Percentiles rank a stretch among this genome's conserved stretches.
phyloP scores from a whole-genome alignment of 805 yeast genomes.

The Pichia rugopelliculosa region DNA sequence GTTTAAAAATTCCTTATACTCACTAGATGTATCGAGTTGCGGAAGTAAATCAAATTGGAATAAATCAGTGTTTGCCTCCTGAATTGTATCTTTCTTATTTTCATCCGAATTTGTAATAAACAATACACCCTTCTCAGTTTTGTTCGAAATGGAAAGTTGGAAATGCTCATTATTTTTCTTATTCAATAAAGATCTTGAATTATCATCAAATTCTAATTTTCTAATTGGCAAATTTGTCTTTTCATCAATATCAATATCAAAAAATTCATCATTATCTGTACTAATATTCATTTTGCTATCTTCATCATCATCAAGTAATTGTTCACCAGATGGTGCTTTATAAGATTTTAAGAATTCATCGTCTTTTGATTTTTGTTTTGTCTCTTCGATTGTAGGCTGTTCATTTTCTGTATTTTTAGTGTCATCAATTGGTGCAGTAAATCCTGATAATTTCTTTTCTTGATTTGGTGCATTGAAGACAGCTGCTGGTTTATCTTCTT shows the following conservation, averaged over 20 bases:
- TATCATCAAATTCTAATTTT: conserved; percentile 29
- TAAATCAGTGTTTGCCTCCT: conserved; percentile 32
- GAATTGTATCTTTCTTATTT: background rate
- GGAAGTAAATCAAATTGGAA: conserved; percentile 32
- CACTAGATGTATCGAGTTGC: conserved; percentile 33
- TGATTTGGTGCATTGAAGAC: background rate
- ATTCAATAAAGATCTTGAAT: conserved; percentile 29
- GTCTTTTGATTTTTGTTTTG: background rate
- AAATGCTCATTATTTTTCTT: conserved; percentile 23
- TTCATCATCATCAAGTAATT: background rate
- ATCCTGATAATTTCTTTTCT: background rate
- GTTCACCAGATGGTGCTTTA: conserved; percentile 3
- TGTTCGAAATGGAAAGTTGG: conserved; percentile 42
- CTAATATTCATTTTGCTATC: conserved; percentile 5
- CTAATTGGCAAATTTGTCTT: conserved; percentile 24
- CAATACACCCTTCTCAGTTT: conserved; percentile 33
- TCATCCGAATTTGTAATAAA: conserved; percentile 25
- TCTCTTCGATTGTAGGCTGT: background rate
- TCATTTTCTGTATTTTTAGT: background rate
- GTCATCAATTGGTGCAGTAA: too few relatives aligned
- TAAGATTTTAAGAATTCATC: conserved; percentile 5
- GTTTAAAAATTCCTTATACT: conserved; percentile 41
- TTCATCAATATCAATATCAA: conserved; percentile 18
- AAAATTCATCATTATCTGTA: conserved; percentile 9
- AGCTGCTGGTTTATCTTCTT: background rate